Conservation (phyloP, 768 basidiomycete species). For the Lactarius trivialis region DNA sequence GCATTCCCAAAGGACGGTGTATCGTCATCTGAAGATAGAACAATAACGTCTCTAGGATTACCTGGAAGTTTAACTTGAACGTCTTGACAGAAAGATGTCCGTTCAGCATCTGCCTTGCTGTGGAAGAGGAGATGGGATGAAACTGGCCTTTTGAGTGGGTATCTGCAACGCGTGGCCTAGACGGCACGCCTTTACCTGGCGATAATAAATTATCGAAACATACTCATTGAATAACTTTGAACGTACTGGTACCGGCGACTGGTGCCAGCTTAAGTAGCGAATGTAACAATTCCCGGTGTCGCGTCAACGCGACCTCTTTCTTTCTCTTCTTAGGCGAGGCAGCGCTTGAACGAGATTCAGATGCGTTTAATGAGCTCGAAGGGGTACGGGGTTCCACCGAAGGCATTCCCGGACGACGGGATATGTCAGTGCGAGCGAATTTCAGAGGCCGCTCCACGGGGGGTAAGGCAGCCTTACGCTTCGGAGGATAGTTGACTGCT, state of each 20-base stretch:
- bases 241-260: slow-evolving; percentile 1
- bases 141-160: slow-evolving; percentile 2
- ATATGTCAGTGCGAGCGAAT: slow-evolving; percentile 4
- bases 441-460: neutral
- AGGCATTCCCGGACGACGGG: neutral
- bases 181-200: neutral
- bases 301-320: slow-evolving; percentile 4
- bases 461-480: slow-evolving; percentile 9
- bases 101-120: neutral
- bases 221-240: neutral
- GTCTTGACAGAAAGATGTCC: neutral
- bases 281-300: neutral
- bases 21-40: slow-evolving; percentile 9
- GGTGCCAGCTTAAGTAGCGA: neutral
- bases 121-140: neutral
- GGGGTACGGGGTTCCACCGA: neutral
- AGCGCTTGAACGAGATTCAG: neutral
- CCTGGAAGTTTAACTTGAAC: neutral
- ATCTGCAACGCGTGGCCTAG: neutral
- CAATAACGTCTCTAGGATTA: slow-evolving; percentile 5
- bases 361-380: neutral
- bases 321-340: neutral
- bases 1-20: slow-evolving; percentile 1
- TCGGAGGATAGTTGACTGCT: neutral
- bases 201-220: neutral